These are phyloP conservation scores for Wolfiporia cocos DNA, from an alignment of 1,284 basidiomycete genomes.

Conservation along the genomic window DNA sequence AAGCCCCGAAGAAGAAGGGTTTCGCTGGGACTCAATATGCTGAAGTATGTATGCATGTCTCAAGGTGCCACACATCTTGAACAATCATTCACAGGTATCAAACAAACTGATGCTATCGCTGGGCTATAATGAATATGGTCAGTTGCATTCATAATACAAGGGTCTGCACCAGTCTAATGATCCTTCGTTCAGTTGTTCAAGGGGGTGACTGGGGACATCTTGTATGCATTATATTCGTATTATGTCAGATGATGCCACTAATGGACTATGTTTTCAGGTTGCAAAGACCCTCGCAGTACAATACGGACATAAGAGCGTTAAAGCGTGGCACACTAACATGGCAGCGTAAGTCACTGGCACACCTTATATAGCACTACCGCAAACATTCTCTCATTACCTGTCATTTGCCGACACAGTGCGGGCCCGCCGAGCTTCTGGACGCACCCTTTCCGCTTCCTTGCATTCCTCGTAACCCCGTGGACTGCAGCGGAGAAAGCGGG, in stretches of 20 bases:
- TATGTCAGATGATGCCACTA: too few relatives aligned
- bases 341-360: slow-evolving; percentile 18
- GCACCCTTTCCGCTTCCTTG: slow-evolving; percentile 23
- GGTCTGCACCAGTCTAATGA: too few relatives aligned
- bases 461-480: slow-evolving; percentile 22
- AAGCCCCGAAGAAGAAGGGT: slow-evolving; percentile 27
- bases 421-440: slow-evolving; percentile 16
- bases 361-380: background rate
- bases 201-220: slow-evolving; percentile 41
- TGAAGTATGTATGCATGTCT: slow-evolving; percentile 7
- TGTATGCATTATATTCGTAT: too few relatives aligned
- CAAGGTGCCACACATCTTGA: background rate
- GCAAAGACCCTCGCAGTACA: slow-evolving; percentile 19
- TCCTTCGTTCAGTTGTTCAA: slow-evolving; percentile 29
- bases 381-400: background rate
- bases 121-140: slow-evolving; percentile 43
- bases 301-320: slow-evolving; percentile 27
- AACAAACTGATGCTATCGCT: slow-evolving; percentile 41
- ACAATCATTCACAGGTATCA: slow-evolving; percentile 23
- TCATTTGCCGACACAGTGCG: slow-evolving; percentile 8
- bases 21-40: slow-evolving; percentile 27
- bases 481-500: slow-evolving; percentile 32
- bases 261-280: too few relatives aligned
- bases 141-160: slow-evolving; percentile 5
- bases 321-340: slow-evolving; percentile 33